These are phyloP conservation scores for Ambrosiella cleistominuta DNA, from an alignment of 2,329 filamentous ascomycete species.

Conservation along the genomic window DNA sequence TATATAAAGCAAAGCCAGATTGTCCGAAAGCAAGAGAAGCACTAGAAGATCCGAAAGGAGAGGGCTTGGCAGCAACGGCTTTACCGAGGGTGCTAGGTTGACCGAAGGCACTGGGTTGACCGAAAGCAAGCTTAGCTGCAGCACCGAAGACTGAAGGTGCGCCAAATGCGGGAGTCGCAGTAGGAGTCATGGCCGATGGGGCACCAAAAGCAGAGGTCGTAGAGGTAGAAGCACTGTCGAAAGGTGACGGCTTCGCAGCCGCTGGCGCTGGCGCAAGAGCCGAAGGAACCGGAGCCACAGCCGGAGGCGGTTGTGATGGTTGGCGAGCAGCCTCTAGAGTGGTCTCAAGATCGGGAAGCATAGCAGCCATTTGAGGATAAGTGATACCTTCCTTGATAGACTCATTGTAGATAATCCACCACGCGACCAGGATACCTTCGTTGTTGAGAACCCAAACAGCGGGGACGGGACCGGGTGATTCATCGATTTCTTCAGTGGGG, in stretches of 20 bases:
- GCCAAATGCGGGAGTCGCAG: slow-evolving; percentile 15
- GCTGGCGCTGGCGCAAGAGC: slow-evolving; percentile 18
- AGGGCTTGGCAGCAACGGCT: slow-evolving; percentile 3
- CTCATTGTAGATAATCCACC: slow-evolving; percentile 86
- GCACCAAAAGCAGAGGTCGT: slow-evolving; percentile 19
- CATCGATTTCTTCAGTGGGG: slow-evolving; percentile 52
- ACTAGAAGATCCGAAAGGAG: neutral
- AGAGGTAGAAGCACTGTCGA: slow-evolving; percentile 14
- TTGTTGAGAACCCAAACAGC: slow-evolving; percentile 74
- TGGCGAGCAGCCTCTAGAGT: slow-evolving; percentile 13
- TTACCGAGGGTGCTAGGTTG: slow-evolving; percentile 27
- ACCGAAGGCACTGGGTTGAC: slow-evolving; percentile 28
- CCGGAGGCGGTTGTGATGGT: slow-evolving; percentile 16
- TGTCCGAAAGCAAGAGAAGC: slow-evolving; percentile 20
- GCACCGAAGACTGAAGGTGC: slow-evolving; percentile 6
- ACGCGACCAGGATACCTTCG: slow-evolving; percentile 66
- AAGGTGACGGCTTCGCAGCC: slow-evolving; percentile 15
- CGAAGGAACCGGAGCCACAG: slow-evolving; percentile 13
- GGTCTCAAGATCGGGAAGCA: slow-evolving; percentile 21
- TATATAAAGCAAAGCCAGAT: slow-evolving; percentile 35
- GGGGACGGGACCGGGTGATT: slow-evolving; percentile 66
- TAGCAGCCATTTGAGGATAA: slow-evolving; percentile 50
- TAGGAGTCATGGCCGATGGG: slow-evolving; percentile 15
- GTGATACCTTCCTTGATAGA: slow-evolving; percentile 57
- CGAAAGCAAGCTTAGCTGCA: slow-evolving; percentile 24